Evolutionary conservation across 2,329 filamentous ascomycete genomes (phyloP), one percentile per base, ranked within the genome.

Genomic region (Onygena corvina): DNA sequence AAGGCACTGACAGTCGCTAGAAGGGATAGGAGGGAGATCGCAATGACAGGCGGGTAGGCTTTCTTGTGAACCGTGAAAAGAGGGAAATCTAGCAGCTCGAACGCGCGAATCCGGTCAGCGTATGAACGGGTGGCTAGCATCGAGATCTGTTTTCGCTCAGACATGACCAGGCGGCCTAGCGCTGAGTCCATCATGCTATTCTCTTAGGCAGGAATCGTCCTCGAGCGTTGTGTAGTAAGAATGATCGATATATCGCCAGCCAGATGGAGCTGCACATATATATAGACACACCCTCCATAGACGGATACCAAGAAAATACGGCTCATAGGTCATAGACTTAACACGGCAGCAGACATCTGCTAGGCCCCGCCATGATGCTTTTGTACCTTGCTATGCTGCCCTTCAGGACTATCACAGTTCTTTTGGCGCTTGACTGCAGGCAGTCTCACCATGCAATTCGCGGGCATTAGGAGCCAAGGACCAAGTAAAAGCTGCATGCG

Each of bases 1-100:
- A 75, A 63, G 3, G 75, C 61, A 2, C 53, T 45, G 2, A 66
- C 58, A 3, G 71, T 70, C 21, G 71, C 67, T 33, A 73, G 36
- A 20, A 73, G 58, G 1, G 72, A 75, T 31, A 74, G 57, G 47
- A 70, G 61, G 30, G 46, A 16, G 21, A 34, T 48, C 1, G 30
- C 14, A 16, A 46, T 8, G 4, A 33, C 27, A 5, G 12, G 38
- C 8, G 38, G 38, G 11, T 25, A 42, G 9, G 25, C 25, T 42
- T n/a, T n/a, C 12, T 27, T 14, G 12, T 42, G 38, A 27, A 42
- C 16, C 9, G 12, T 21, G 16, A 42, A 23, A n/a, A 42, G 38
- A 7, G 38, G 38, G 16, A 42, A 42, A 27, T 42, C 5, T 7
- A 42, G 23, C 11, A 21, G 20, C 38, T 42, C 38, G 11, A 42